Evolutionary conservation across 768 basidiomycete species (phyloP), one percentile per base, ranked within the genome.

Genomic region (Strobilomyces dryophilus): DNA sequence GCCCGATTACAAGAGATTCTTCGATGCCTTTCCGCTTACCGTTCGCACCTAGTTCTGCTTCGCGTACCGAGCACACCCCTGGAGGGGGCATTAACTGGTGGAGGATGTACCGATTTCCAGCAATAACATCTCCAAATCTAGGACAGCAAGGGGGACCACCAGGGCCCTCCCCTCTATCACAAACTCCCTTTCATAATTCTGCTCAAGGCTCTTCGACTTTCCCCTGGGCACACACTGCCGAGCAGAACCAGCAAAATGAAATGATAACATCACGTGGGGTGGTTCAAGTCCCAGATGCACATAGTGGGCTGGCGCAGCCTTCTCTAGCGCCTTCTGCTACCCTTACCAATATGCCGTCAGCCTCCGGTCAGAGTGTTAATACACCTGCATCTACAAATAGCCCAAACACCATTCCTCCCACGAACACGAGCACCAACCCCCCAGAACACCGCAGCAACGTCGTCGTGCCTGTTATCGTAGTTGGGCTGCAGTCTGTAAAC

Each of bases 401-500:
- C 31, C 55, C 59, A 54, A 55, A 54, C 56, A 45, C 56, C 49
- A 47, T 40, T 58, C 31, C 52, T 45, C 45, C 61, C 35, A 46
- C 61, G 43, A 57, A 56, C 44, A 20, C 61, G 21, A 44, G 18
- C 26, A 50, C 52, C 43, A 65, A 65, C 56, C 54, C 40, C 17
- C 44, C 60, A 47, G 68, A 65, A 49, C 58, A 64, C n/a, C 67
- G 62, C 18, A 49, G 45, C 46, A 75, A 76, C 57, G 71, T 82
- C 20, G 85, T 91, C 34, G 82, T 91, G 14, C 89, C 89, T 18
- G 87, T 92, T 55, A 89, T 92, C 55, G 83, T 92, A 50, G 89
- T 92, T 26, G 89, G 89, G 9, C 71, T 92, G 42, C 89, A 90
- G 69, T 86, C 84, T 53, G 86, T 90, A 31, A 79, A 80, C 62